These are phyloP conservation scores for Simplicillium sp. DNA, from an alignment of 2,329 filamentous ascomycete species.

Conservation along the genomic window DNA sequence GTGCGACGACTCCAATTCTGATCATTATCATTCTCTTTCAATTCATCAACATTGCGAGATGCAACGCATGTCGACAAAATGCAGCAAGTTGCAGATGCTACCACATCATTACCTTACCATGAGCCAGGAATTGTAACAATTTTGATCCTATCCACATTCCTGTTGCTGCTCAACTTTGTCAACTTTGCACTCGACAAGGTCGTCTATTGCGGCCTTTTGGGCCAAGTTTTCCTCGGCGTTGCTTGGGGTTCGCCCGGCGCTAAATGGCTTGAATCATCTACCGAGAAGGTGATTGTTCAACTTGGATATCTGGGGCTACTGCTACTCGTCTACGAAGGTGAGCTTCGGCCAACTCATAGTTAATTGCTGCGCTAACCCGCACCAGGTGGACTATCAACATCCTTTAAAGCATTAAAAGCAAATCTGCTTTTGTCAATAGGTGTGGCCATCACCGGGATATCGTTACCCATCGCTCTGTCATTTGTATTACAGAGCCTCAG, in stretches of 20 bases:
- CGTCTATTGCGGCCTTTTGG: slow-evolving; percentile 62
- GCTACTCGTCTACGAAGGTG: slow-evolving; percentile 61
- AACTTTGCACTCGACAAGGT: slow-evolving; percentile 48
- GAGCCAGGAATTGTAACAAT: slow-evolving; percentile 52
- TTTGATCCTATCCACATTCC: slow-evolving; percentile 50
- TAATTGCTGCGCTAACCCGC: not conserved
- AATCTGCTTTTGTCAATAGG: slow-evolving; percentile 50
- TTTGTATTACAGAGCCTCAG: slow-evolving; percentile 46
- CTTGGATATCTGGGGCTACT: slow-evolving; percentile 68
- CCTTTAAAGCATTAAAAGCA: slow-evolving; percentile 33
- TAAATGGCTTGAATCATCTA: slow-evolving; percentile 42
- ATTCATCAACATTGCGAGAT: too few species aligned
- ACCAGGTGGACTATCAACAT: slow-evolving; percentile 10
- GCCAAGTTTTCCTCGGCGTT: slow-evolving; percentile 62
- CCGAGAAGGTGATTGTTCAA: slow-evolving; percentile 48
- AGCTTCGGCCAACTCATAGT: not conserved
- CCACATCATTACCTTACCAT: slow-evolving; percentile 41
- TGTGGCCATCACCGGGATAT: slow-evolving; percentile 59
- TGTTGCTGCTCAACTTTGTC: slow-evolving; percentile 51
- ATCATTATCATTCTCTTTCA: too few species aligned
- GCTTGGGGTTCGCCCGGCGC: slow-evolving; percentile 60
- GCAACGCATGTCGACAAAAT: too few species aligned
- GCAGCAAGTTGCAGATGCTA: too few species aligned
- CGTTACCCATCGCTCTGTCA: slow-evolving; percentile 53
- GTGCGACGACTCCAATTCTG: too few species aligned